These are phyloP conservation scores for Lactifluus subvellereus DNA, from an alignment of 768 basidiomycete genomes.

Conservation along the genomic window DNA sequence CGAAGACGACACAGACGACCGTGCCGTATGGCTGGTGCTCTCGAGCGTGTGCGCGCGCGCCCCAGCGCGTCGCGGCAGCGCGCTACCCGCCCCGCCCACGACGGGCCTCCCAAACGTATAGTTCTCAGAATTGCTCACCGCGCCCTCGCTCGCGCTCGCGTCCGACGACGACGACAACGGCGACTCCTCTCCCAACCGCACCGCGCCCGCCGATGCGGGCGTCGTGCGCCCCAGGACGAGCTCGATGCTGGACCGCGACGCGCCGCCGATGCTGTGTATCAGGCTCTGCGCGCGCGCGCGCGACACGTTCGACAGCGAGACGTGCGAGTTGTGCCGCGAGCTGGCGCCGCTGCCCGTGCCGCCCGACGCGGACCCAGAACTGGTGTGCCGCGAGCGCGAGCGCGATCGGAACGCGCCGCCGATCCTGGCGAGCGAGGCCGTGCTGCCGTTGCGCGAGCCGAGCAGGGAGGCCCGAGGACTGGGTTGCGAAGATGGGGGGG, in stretches of 20 bases:
- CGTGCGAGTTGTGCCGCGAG: too few species aligned
- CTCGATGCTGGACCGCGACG: constrained; percentile 56
- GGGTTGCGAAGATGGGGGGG: constrained; percentile 36
- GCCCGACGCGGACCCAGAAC: constrained; percentile 12
- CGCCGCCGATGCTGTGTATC: constrained; percentile 57
- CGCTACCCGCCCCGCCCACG: constrained; percentile 33
- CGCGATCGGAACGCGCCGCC: too few species aligned
- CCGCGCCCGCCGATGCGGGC: not conserved
- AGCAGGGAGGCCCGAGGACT: constrained; percentile 47
- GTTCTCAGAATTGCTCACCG: constrained; percentile 53
- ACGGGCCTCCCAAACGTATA: constrained; percentile 68
- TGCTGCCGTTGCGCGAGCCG: constrained; percentile 37
- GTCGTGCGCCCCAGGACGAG: constrained; percentile 36
- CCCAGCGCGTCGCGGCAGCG: constrained; percentile 27
- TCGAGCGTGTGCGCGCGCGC: constrained; percentile 9
- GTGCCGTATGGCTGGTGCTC: not conserved
- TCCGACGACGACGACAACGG: constrained; percentile 29
- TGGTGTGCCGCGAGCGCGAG: too few species aligned
- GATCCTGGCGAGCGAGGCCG: constrained; percentile 35
- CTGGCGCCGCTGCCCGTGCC: constrained; percentile 9
- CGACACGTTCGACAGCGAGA: too few species aligned
- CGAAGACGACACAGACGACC: constrained; percentile 2
- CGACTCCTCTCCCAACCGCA: not conserved
- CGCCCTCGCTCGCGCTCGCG: constrained; percentile 42
- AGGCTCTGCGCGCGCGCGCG: constrained; percentile 57